phyloP scores from a whole-genome alignment of 2,329 filamentous ascomycete species.

The Corinectria fuckeliana region DNA sequence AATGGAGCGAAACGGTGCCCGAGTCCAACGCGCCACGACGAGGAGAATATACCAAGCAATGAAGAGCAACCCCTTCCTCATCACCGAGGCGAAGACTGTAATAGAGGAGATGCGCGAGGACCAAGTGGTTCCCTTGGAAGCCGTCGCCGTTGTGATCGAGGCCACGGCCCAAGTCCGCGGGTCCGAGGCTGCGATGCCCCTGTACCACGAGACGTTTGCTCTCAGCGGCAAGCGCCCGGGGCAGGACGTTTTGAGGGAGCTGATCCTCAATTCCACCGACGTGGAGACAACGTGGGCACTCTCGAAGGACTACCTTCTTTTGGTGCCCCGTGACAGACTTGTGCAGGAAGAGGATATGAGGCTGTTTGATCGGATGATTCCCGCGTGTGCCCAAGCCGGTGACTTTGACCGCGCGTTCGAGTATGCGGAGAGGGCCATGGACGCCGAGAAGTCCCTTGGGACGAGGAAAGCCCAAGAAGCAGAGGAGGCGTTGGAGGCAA shows the following conservation, averaged over 20 bases:
- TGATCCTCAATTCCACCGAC: conserved; percentile 41
- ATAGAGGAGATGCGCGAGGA: conserved; percentile 59
- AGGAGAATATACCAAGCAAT: conserved; percentile 67
- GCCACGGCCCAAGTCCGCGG: conserved; percentile 39
- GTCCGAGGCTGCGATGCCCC: conserved; percentile 40
- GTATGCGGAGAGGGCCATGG: conserved; percentile 34
- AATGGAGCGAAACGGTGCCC: conserved; percentile 64
- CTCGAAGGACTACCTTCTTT: conserved; percentile 40
- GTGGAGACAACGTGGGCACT: conserved; percentile 35
- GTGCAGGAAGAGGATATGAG: conserved; percentile 18
- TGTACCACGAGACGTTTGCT: conserved; percentile 41
- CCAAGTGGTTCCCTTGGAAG: conserved; percentile 47
- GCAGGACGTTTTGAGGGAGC: conserved; percentile 37
- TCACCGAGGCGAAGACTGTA: conserved; percentile 59
- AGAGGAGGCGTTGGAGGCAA: not conserved
- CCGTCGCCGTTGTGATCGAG: conserved; percentile 45
- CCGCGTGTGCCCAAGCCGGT: conserved; percentile 36
- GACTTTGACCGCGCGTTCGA: conserved; percentile 45
- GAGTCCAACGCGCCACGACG: conserved; percentile 66
- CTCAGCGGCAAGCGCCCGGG: conserved; percentile 40
- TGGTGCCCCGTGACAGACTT: conserved; percentile 21
- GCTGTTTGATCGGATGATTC: conserved; percentile 38
- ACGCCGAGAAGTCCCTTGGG: not conserved
- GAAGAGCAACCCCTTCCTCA: conserved; percentile 50
- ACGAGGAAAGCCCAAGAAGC: not conserved